phyloP scores from a whole-genome alignment of 1,139 yeast species.

The Candida gigantensis region DNA sequence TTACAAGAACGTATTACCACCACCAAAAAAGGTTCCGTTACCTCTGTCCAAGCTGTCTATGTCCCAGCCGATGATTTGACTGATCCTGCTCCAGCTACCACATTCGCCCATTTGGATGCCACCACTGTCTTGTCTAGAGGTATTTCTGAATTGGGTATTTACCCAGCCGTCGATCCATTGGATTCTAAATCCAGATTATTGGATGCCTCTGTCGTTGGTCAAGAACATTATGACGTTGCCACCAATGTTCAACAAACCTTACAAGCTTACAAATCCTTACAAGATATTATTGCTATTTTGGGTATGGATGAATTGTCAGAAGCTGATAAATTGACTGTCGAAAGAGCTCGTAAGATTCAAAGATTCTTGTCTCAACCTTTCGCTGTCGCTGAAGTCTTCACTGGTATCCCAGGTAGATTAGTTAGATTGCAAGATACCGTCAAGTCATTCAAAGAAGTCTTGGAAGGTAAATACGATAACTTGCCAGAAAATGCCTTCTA shows the following conservation, averaged over 20 bases:
- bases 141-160: slow-evolving; percentile 99
- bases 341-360: slow-evolving; percentile 99
- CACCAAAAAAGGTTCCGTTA: slow-evolving; percentile 99
- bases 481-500: slow-evolving; percentile 99
- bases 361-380: slow-evolving; percentile 99
- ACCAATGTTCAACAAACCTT: slow-evolving; percentile 94
- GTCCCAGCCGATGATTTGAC: slow-evolving; percentile 99
- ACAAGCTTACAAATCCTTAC: slow-evolving; percentile 99
- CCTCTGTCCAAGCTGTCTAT: slow-evolving; percentile 99
- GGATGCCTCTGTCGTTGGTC: slow-evolving; percentile 96
- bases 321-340: slow-evolving; percentile 97
- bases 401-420: slow-evolving; percentile 98
- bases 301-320: slow-evolving; percentile 99
- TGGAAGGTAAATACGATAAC: slow-evolving; percentile 97
- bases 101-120: slow-evolving; percentile 99
- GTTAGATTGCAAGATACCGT: slow-evolving; percentile 96
- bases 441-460: slow-evolving; percentile 92
- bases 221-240: slow-evolving; percentile 97
- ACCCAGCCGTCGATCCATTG: slow-evolving; percentile 99
- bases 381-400: slow-evolving; percentile 99
- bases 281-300: slow-evolving; percentile 99
- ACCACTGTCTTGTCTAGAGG: slow-evolving; percentile 99
- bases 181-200: slow-evolving; percentile 99
- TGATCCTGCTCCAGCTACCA: slow-evolving; percentile 99
- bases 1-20: slow-evolving; percentile 99